Conservation (phyloP, 106 monocot species). For the Iris macrosiphon region DNA sequence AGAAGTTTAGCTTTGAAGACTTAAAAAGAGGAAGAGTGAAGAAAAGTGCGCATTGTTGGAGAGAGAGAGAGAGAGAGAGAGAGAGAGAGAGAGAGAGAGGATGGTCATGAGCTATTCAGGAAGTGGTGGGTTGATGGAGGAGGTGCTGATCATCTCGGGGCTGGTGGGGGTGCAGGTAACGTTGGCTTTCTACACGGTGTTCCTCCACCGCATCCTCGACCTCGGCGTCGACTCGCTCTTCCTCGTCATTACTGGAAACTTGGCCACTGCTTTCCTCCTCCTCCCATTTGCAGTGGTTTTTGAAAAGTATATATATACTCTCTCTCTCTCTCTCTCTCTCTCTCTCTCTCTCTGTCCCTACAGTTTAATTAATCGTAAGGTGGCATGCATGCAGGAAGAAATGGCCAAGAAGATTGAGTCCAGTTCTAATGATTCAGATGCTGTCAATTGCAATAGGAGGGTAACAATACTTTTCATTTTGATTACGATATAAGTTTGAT, state of each 20-base stretch:
- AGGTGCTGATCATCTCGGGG: constrained; percentile 26
- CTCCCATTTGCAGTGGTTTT: constrained; percentile 46
- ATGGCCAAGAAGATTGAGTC: constrained; percentile 35
- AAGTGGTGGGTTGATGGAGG: too few species aligned
- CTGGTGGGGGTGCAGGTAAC: constrained; percentile 27
- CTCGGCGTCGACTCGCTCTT: constrained; percentile 32
- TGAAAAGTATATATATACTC: too few species aligned
- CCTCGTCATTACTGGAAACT: constrained; percentile 19
- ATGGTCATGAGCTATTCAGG: too few species aligned
- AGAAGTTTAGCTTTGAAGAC: too few species aligned
- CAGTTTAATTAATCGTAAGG: too few species aligned
- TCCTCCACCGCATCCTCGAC: constrained; percentile 18
- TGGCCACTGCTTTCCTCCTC: constrained; percentile 20
- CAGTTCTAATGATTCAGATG: constrained; percentile 23
- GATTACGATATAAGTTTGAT: too few species aligned
- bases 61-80: too few species aligned
- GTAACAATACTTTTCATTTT: constrained; percentile 22
- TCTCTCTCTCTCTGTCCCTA: too few species aligned
- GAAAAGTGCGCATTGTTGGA: too few species aligned
- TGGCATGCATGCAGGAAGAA: constrained; percentile 73
- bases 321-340: too few species aligned
- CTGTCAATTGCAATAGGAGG: constrained; percentile 28
- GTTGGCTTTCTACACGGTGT: constrained; percentile 20
- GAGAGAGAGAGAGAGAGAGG: too few species aligned
- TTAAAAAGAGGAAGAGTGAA: too few species aligned